Base-by-base conservation (phyloP, 805 yeast species). In the Clavispora phyllophila region DNA sequence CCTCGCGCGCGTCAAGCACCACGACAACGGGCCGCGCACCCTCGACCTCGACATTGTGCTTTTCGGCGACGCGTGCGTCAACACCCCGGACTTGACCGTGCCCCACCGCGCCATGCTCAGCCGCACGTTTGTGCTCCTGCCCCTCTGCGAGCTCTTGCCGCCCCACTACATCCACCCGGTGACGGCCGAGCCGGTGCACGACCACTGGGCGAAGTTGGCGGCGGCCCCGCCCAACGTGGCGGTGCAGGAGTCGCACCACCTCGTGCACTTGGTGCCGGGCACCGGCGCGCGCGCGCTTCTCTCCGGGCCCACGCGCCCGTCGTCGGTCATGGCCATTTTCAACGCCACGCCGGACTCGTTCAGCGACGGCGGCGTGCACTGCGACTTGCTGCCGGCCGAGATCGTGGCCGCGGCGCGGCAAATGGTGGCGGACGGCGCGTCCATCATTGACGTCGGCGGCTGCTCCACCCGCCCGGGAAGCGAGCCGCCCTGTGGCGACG, bases 281-380 rank as follows among this genome's bases (percentile, higher is more conserved):
- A 29, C 45, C 14, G 29, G 37, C 9, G 50, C 52, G 8, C 36
- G 49, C 23, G 23, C 40, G 14, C 37, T 35, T n/a, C 20, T 35
- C 14, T 15, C 20, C 7, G 33, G 33, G n/a, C 33, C 33, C 20
- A 29, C 66, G 4, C 58, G 69, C 6, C 66, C 65, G n/a, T 87
- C 97, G 0, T 63, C 72, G 40, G 58, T 89, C 35, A 93, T 93
- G 99, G 93, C 88, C 1, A 82, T 93, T 37, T 63, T 93, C 49
- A 93, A 93, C 55, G 75, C 84, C 17, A 93, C 99, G 0, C 96
- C 97, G 0, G 97, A 93, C 62, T 89, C 96, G 1, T 93, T 93
- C 59, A 86, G 96, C 35, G 99, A 93, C 62, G 98, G 96, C 2
- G 88, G 93, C 1, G 56, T 57, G 14, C 47, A 53, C 31, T 51